A percentile compares a stretch with the other conserved stretches of the same genome.
phyloP scores from a whole-genome alignment of 257 asterid species.

The Solanum pinnatisectum region DNA sequence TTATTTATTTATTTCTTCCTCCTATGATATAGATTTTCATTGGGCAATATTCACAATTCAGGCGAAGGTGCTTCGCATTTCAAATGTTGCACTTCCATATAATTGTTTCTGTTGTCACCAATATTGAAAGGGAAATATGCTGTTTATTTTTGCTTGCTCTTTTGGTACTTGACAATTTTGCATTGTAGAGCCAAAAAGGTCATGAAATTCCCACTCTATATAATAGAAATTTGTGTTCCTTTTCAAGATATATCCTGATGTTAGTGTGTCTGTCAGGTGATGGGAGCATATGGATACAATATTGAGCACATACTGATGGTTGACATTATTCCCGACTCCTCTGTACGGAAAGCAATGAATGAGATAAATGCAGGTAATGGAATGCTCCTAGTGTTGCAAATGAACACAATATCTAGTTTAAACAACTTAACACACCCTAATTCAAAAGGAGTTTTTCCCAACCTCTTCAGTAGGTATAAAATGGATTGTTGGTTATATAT shows the following conservation, averaged over 20 bases:
- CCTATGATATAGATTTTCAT: neutral
- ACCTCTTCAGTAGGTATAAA: neutral
- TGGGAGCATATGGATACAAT: slow-evolving; percentile 93
- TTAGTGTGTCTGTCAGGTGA: slow-evolving; percentile 45
- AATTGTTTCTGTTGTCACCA: neutral
- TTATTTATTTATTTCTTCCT: neutral
- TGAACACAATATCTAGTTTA: neutral
- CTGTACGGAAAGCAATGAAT: slow-evolving; percentile 92
- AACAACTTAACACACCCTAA: neutral
- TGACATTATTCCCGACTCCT: slow-evolving; percentile 82
- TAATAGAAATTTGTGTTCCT: neutral
- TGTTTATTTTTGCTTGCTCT: neutral
- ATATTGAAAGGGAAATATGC: neutral
- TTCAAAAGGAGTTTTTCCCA: neutral
- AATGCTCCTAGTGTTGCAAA: neutral
- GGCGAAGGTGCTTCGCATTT: neutral
- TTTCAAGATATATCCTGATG: neutral
- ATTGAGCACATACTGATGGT: slow-evolving; percentile 96
- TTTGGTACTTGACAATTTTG: neutral
- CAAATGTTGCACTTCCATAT: neutral
- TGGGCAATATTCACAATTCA: neutral
- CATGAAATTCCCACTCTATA: neutral
- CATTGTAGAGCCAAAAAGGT: neutral
- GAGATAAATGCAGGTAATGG: slow-evolving; percentile 90
- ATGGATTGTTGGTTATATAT: neutral